A percentile compares a stretch with the other conserved stretches of the same genome.
phyloP scores from a whole-genome alignment of 257 asterid species.

The Fraxinus cuspidata region DNA sequence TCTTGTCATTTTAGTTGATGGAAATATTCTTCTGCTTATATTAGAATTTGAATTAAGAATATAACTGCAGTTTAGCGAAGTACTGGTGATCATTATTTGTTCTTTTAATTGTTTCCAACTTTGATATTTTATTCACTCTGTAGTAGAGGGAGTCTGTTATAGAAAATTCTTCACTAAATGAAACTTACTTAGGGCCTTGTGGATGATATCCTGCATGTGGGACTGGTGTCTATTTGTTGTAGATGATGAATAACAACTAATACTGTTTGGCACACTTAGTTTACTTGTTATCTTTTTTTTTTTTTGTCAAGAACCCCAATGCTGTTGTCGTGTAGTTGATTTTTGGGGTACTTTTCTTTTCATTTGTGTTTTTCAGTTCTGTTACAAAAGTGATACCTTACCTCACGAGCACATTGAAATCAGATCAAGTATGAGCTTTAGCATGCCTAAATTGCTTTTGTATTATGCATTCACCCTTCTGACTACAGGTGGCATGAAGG shows the following conservation, averaged over 20 bases:
- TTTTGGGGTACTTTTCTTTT: neutral
- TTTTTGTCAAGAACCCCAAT: neutral
- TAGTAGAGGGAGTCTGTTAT: neutral
- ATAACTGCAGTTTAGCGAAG: neutral
- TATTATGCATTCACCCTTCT: neutral
- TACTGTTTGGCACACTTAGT: neutral
- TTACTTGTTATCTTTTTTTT: neutral
- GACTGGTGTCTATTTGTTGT: neutral
- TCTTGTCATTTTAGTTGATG: neutral
- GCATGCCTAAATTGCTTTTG: neutral
- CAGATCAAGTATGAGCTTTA: neutral
- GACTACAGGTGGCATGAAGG: conserved; percentile 84
- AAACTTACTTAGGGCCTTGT: neutral
- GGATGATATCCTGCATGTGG: neutral
- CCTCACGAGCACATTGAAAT: neutral
- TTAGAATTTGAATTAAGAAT: neutral
- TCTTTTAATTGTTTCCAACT: neutral
- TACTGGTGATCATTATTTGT: neutral
- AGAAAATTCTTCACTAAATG: neutral
- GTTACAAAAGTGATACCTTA: neutral
- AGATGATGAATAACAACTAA: too few species aligned
- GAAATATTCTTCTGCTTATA: neutral
- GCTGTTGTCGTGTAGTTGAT: neutral
- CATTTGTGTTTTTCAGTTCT: neutral
- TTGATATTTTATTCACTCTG: too few species aligned